Evolutionary conservation across 2,329 filamentous ascomycete genomes (phyloP), one percentile per base, ranked within the genome.

Genomic region (Colletotrichum sp.): DNA sequence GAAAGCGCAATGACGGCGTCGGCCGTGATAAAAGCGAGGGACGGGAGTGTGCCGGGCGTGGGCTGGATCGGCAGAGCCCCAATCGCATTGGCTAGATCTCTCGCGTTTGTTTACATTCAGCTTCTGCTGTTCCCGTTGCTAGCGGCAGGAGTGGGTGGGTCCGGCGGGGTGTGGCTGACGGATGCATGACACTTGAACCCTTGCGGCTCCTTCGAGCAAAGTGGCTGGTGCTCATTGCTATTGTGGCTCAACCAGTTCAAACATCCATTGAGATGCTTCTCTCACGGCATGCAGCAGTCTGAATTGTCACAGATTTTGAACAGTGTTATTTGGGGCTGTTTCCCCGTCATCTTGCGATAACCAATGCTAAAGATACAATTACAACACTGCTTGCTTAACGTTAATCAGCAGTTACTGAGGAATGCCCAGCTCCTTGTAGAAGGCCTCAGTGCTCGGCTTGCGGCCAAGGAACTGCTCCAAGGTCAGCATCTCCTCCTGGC

Each of bases 401-500:
- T n/a, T 9, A n/a, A 47, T 18, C 34, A 27, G 24, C 15, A 18
- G 29, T 76, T 70, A 75, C 67, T 73, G 65, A 1, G 76, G 51
- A 51, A 80, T 78, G 13, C 94, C 94, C 65, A 97, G 85, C 81
- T 96, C 94, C 83, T 90, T 89, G 83, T 96, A 96, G 80, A 97
- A 97, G 1, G 94, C 91, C 80, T 96, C 93, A 0, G 90, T 92
- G 81, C 90, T 95, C 1, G 94, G 94, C 84, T 93, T 91, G 77
- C 94, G 86, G 8, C 94, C 94, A 72, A 97, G 82, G 84, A 96
- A 97, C 77, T 95, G 91, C 85, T 93, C 92, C 71, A 97, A 83
- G 13, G 93, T 94, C 76, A 91, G 87, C 93, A 96, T 95, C 86
- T 96, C 94, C 77, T 96, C 94, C 82, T 93, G 92, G 77, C 90